phyloP scores from a whole-genome alignment of 441 rosid species.

The Populus trichocarpa region DNA sequence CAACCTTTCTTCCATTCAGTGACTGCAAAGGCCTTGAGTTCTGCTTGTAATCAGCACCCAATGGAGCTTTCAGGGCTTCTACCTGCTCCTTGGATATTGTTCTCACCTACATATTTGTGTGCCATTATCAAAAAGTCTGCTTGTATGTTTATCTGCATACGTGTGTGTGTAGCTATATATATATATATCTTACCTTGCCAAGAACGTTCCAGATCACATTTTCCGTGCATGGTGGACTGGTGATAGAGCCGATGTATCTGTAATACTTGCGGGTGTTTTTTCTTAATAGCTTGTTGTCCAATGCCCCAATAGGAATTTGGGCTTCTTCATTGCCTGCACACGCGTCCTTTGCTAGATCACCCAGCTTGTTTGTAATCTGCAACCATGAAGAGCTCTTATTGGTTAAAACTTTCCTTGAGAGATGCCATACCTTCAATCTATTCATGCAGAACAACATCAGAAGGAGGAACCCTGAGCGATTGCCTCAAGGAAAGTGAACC shows the following conservation, averaged over 20 bases:
- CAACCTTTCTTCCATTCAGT: conserved; percentile 53
- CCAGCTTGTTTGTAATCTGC: conserved; percentile 35
- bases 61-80: conserved; percentile 43
- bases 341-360: conserved; percentile 32
- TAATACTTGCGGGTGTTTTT: conserved; percentile 44
- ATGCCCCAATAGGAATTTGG: conserved; percentile 37
- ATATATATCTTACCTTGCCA: conserved; percentile 38
- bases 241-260: conserved; percentile 70
- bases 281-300: conserved; percentile 36
- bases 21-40: conserved; percentile 68
- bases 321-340: conserved; percentile 27
- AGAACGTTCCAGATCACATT: conserved; percentile 55
- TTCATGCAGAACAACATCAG: background rate
- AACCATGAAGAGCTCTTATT: background rate
- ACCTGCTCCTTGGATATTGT: conserved; percentile 57
- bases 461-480: background rate
- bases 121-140: background rate
- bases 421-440: background rate
- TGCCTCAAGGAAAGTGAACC: background rate
- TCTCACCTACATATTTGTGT: conserved; percentile 43
- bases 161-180: too few species aligned
- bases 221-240: conserved; percentile 80
- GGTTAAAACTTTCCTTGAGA: background rate
- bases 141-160: background rate
- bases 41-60: conserved; percentile 32